phyloP scores from a whole-genome alignment of 2,329 filamentous ascomycete genomes.

The Colletotrichum incanum region DNA sequence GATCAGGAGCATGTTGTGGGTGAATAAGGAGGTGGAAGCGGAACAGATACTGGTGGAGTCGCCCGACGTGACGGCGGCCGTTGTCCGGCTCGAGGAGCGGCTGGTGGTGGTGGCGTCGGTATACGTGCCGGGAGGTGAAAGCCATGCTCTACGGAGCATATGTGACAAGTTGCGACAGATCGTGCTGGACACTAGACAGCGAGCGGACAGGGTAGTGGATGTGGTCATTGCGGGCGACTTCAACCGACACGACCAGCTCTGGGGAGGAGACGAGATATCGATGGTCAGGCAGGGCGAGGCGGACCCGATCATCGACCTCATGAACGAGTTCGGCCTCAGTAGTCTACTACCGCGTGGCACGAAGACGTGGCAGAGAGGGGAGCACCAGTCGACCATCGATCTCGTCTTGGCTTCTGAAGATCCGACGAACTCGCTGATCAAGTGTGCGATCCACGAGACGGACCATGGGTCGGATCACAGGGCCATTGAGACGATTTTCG shows the following conservation, averaged over 20 bases:
- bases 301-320: slow-evolving; percentile 54
- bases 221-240: slow-evolving; percentile 43
- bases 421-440: slow-evolving; percentile 42
- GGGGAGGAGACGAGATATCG: slow-evolving; percentile 44
- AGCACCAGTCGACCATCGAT: slow-evolving; percentile 47
- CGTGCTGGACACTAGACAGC: neutral
- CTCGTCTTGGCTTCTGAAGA: slow-evolving; percentile 47
- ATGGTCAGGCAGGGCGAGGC: slow-evolving; percentile 53
- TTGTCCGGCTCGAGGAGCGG: slow-evolving; percentile 3
- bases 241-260: slow-evolving; percentile 44
- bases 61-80: slow-evolving; percentile 1
- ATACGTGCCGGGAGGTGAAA: neutral
- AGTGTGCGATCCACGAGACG: slow-evolving; percentile 41
- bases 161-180: neutral
- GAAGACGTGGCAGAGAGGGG: slow-evolving; percentile 52
- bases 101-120: neutral
- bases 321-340: slow-evolving; percentile 50
- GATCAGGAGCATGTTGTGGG: slow-evolving; percentile 45
- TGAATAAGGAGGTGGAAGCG: slow-evolving; percentile 30
- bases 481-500: slow-evolving; percentile 51
- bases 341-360: slow-evolving; percentile 54
- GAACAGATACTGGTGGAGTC: slow-evolving; percentile 3
- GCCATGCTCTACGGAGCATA: slow-evolving; percentile 3
- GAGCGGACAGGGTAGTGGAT: neutral
- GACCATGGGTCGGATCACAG: slow-evolving; percentile 51